Evolutionary conservation across 2,329 filamentous ascomycete genomes (phyloP), one percentile per base, ranked within the genome.

Genomic region (Ophioceras dolichostomum): DNA sequence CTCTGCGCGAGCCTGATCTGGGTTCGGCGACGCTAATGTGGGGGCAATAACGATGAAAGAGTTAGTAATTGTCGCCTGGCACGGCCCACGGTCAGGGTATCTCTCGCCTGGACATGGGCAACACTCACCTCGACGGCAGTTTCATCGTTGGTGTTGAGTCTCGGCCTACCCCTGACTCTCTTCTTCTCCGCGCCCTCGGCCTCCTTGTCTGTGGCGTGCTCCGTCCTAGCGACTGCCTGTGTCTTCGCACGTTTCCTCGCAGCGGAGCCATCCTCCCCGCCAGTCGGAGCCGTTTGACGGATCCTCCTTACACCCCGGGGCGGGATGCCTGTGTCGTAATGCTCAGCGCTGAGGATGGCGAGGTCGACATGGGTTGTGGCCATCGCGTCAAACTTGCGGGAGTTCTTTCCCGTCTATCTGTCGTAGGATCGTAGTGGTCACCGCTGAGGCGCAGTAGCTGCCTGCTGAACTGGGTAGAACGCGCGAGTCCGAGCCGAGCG

Each of bases 1-100:
- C 86, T 68, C 55, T 94, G 87, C 2, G 87, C 87, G 38, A 89
- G 70, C 18, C 87, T 78, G 44, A 94, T 91, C 54, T 94, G 87
- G 5, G 84, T 89, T 38, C 87, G 74, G 37, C 87, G 80, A 43
- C 85, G 79, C 82, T 59, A 39, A 28, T 83, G n/a, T n/a, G n/a
- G n/a, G n/a, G n/a, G n/a, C n/a, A n/a, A n/a, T n/a, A n/a, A n/a
- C n/a, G 29, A 27, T 18, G 10, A 14, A 32, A 10, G 16, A n/a
- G 18, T 33, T 20, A 33, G 17, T 33, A 10, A 18, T 7, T 18
- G 9, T 18, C 31, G 20, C 12, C n/a, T n/a, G n/a, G n/a, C n/a
- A n/a, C n/a, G n/a, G n/a, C n/a, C n/a, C n/a, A n/a, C n/a, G n/a
- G n/a, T n/a, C n/a, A n/a, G n/a, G n/a, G n/a, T n/a, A n/a, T n/a